Percentiles rank a stretch among this genome's conserved stretches.
Evolutionary conservation across 345 rosid genomes (phyloP).

Genomic region (Litchi chinensis): DNA sequence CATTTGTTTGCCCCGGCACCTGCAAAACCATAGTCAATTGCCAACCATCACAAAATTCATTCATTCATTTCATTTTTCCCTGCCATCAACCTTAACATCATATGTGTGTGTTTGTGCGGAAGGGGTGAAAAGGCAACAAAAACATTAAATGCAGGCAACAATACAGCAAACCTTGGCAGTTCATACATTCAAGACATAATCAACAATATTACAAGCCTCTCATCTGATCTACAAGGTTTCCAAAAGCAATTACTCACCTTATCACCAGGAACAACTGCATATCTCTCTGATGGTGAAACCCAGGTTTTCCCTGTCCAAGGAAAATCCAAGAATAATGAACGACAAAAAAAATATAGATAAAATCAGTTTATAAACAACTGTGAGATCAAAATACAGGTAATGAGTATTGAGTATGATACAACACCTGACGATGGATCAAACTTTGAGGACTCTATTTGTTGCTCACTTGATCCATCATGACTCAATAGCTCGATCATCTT

Average conservation of each 20-base stretch:
- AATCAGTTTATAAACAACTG: not conserved
- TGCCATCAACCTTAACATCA: not conserved
- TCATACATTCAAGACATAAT: not conserved
- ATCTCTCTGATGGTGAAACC: constrained; percentile 88
- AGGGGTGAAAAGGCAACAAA: not conserved
- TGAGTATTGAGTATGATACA: not conserved
- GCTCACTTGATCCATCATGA: constrained; percentile 80
- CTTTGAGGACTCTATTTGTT: constrained; percentile 66
- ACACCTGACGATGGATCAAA: constrained; percentile 76
- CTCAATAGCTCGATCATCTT: constrained; percentile 74
- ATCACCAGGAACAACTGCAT: constrained; percentile 93
- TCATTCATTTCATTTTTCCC: not conserved
- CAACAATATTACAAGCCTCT: not conserved
- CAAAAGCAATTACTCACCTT: constrained; percentile 46
- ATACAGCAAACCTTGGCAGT: not conserved
- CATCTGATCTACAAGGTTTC: not conserved
- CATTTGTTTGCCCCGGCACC: constrained; percentile 47
- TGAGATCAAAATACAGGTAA: not conserved
- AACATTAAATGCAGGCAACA: constrained; percentile 1
- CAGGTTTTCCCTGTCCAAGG: constrained; percentile 70
- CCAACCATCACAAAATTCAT: not conserved
- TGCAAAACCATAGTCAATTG: constrained; percentile 5
- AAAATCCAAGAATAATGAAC: constrained; percentile 3
- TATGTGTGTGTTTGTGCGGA: not conserved
- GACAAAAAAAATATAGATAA: not conserved